Percentiles rank a stretch among this genome's conserved stretches.
Conservation (phyloP, 2,329 filamentous ascomycete species). For the Cladosporium phlei region DNA sequence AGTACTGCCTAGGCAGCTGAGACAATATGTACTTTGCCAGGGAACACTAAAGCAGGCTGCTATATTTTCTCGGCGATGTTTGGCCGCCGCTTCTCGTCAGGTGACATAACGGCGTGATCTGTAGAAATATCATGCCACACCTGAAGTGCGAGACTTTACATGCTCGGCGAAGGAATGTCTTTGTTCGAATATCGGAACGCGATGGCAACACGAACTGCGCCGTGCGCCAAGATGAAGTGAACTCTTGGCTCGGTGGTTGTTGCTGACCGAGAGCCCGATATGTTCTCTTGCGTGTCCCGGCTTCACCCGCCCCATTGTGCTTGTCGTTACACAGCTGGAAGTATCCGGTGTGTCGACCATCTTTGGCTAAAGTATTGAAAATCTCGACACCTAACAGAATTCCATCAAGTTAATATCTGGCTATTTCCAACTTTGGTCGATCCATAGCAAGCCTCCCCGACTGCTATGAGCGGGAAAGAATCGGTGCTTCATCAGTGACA, state of each 20-base stretch:
- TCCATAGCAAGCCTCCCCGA: too few species aligned
- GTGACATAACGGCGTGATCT: not conserved
- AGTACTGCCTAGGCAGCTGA: not conserved
- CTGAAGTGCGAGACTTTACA: not conserved
- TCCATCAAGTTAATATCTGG: too few species aligned
- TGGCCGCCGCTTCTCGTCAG: not conserved
- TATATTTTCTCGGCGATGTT: not conserved
- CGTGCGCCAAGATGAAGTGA: not conserved
- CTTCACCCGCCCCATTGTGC: not conserved
- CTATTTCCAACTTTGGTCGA: too few species aligned
- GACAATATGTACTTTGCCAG: not conserved
- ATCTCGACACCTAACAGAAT: too few species aligned
- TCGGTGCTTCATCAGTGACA: not conserved
- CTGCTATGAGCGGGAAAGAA: too few species aligned
- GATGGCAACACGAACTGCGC: not conserved
- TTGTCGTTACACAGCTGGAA: too few species aligned
- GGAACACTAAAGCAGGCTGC: not conserved
- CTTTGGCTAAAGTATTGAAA: too few species aligned
- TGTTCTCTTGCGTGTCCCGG: not conserved
- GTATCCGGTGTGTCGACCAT: too few species aligned
- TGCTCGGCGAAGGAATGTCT: not conserved
- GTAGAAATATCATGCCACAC: not conserved
- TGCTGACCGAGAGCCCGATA: conserved; percentile 2
- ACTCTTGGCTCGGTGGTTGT: not conserved
- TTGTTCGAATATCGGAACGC: not conserved